Conservation (phyloP, 2,329 filamentous ascomycete genomes). For the Alternaria conjuncta region DNA sequence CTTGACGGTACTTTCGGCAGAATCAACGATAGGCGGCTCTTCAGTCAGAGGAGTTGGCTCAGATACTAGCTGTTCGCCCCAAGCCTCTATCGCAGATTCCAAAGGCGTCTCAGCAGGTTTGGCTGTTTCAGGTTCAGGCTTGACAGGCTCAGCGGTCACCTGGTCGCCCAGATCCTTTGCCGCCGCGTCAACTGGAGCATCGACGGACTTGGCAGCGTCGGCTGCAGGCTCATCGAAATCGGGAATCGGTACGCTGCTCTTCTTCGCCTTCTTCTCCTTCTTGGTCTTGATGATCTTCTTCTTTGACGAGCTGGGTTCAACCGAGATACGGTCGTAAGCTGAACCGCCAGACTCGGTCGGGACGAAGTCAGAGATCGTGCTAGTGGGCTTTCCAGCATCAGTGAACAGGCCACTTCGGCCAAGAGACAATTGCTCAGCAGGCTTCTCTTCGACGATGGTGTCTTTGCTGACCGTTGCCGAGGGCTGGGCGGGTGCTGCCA, state of each 20-base stretch:
- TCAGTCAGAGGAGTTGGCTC: not conserved
- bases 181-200: not conserved
- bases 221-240: constrained; percentile 9
- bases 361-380: not conserved
- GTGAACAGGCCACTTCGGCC: constrained; percentile 8
- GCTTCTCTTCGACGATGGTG: not conserved
- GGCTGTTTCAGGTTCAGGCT: not conserved
- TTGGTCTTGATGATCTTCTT: constrained; percentile 36
- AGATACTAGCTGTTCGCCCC: constrained; percentile 8
- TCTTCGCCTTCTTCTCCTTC: constrained; percentile 34
- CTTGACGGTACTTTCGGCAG: not conserved
- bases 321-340: constrained; percentile 15
- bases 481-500: not conserved
- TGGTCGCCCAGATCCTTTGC: not conserved
- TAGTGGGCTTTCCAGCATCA: constrained; percentile 9
- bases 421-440: not conserved
- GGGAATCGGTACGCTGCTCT: constrained; percentile 14
- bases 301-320: constrained; percentile 17
- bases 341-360: constrained; percentile 4
- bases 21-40: not conserved
- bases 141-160: not conserved
- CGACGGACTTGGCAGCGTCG: not conserved
- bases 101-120: not conserved
- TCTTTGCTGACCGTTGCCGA: not conserved
- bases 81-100: not conserved